Base-by-base conservation (phyloP, 176 grass and related monocot genomes). In the Lolium multiflorum region DNA sequence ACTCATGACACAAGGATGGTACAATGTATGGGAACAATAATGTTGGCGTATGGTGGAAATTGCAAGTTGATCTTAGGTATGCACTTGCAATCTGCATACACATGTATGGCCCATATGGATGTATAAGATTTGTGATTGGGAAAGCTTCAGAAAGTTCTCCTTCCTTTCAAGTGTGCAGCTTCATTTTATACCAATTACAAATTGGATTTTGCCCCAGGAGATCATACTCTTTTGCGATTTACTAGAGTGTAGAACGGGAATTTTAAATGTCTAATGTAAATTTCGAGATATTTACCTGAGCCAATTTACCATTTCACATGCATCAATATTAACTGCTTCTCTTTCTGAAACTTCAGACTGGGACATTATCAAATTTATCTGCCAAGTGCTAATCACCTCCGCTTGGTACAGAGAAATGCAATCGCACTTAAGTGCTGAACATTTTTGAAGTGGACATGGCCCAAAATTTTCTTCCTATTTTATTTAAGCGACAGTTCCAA, bases 401-500 rank as follows among this genome's bases (percentile, higher is more conserved):
- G 14, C 48, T 47, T 10, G 1, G 10, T 83, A 79, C 35, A 79
- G 38, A 80, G 21, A 57, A 87, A 83, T 26, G 56, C 79, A 82
- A 79, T 25, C 35, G 14, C 64, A 4, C 17, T 18, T n/a, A 26
- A 71, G 26, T 25, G n/a, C 12, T 77, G 24, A 77, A 25, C 51
- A 76, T 52, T 11, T 47, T 25, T 52, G 8, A 63, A 11, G 72
- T 77, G 66, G 83, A 47, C 55, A 55, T 46, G 74, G 35, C 51
- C 57, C 84, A 87, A 90, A 90, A 91, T 50, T 87, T 47, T 65
- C 12, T 71, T 66, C 37, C 67, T 60, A 14, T 68, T 67, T 91
- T 84, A 91, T 87, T 91, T 38, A 74, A 68, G 3, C 46, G 67
- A 79, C 6, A 58, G 13, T 78, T 58, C 37, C 60, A 11, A 80